Evolutionary conservation across 2,329 filamentous ascomycete genomes (phyloP).

Genomic region (Fusarium globosum): DNA sequence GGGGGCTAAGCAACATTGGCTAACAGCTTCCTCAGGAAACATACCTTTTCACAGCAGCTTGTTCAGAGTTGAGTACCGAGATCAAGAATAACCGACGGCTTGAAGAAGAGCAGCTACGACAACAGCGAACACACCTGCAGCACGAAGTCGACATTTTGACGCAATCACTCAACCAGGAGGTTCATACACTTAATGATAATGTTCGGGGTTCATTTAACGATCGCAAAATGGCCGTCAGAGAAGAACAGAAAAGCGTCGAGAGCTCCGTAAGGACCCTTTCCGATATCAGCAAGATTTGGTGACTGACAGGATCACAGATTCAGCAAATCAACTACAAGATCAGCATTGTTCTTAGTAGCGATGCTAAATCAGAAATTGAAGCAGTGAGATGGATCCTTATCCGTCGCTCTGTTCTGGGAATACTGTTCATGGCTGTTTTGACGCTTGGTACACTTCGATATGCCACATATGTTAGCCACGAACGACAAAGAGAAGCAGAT

Average conservation of each 20-base stretch:
- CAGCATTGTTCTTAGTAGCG: conserved; percentile 87
- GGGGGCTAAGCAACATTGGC: background rate
- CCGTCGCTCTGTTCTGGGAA: conserved; percentile 70
- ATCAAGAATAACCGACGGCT: conserved; percentile 81
- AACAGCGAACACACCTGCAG: conserved; percentile 86
- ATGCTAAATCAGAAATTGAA: conserved; percentile 92
- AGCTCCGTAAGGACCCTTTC: conserved; percentile 68
- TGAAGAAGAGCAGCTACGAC: conserved; percentile 83
- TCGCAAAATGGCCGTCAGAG: conserved; percentile 88
- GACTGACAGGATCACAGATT: conserved; percentile 63
- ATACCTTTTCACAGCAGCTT: conserved; percentile 94
- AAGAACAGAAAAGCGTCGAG: conserved; percentile 87
- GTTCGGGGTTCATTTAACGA: conserved; percentile 98
- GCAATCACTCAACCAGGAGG: conserved; percentile 86
- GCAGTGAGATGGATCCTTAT: conserved; percentile 87
- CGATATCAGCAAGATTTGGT: background rate
- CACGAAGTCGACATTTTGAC: conserved; percentile 94
- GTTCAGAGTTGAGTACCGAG: conserved; percentile 89
- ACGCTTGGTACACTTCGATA: conserved; percentile 70
- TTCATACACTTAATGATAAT: conserved; percentile 84
- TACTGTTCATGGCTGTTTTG: conserved; percentile 72
- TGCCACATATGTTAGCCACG: conserved; percentile 65
- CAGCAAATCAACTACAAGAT: conserved; percentile 98
- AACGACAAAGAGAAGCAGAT: conserved; percentile 60
- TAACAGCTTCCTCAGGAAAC: conserved; percentile 67